phyloP scores from a whole-genome alignment of 306 rosid genomes.

The Citrullus amarus region DNA sequence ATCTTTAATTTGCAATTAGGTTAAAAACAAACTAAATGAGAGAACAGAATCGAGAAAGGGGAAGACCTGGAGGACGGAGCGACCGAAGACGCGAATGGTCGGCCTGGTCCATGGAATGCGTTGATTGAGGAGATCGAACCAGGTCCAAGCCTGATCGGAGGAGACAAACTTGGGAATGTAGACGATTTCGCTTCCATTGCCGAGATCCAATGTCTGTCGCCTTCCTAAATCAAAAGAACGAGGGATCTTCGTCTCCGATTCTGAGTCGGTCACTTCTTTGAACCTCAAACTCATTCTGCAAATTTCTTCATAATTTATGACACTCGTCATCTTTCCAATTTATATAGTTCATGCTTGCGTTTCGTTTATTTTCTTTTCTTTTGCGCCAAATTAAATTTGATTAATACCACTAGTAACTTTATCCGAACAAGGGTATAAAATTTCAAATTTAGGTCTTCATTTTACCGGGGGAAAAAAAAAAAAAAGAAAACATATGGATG shows the following conservation, averaged over 20 bases:
- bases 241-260: slow-evolving; percentile 14
- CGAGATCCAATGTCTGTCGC: slow-evolving; percentile 44
- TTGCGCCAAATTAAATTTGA: background rate
- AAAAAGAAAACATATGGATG: no score
- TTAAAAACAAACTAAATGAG: background rate
- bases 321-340: background rate
- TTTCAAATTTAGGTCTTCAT: no score
- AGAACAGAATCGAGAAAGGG: background rate
- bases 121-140: slow-evolving; percentile 56
- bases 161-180: slow-evolving; percentile 38
- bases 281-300: slow-evolving; percentile 39
- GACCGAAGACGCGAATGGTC: slow-evolving; percentile 72
- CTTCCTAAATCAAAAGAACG: slow-evolving; percentile 15
- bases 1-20: background rate
- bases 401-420: no score
- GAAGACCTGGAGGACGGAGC: slow-evolving; percentile 55
- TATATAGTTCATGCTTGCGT: background rate
- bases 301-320: background rate
- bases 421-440: no score
- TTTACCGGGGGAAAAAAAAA: no score
- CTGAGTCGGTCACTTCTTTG: slow-evolving; percentile 22
- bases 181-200: slow-evolving; percentile 66
- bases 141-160: slow-evolving; percentile 56
- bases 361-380: background rate
- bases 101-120: slow-evolving; percentile 82